Evolutionary conservation across 2,329 filamentous ascomycete species (phyloP).

Genomic region (Pseudogymnoascus pannorum): DNA sequence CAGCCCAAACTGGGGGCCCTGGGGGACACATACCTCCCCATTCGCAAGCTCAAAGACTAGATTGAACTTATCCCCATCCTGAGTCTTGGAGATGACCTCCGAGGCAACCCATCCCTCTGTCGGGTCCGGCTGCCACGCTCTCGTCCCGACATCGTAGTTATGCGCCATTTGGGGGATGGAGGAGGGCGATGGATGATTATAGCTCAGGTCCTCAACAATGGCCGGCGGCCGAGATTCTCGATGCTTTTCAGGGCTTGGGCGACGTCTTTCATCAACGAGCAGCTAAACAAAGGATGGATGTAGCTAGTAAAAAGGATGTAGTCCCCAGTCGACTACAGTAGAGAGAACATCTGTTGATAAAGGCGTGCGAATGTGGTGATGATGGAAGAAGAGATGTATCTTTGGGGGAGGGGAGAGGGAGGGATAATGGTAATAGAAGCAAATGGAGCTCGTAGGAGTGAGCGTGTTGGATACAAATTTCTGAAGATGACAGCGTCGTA

Average conservation of each 20-base stretch:
- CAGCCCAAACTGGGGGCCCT: too few species aligned
- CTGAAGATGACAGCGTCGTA: background rate
- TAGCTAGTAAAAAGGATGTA: conserved; percentile 1
- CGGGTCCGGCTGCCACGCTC: conserved; percentile 95
- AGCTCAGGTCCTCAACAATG: background rate
- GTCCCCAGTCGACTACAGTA: conserved; percentile 2
- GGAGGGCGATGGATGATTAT: conserved; percentile 12
- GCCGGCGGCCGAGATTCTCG: background rate
- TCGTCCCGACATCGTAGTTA: conserved; percentile 90
- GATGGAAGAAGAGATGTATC: background rate
- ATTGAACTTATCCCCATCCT: conserved; percentile 78
- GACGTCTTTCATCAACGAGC: background rate
- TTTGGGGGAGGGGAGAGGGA: too few species aligned
- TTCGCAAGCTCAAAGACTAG: conserved; percentile 85
- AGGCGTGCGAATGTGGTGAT: background rate
- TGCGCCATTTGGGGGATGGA: conserved; percentile 62
- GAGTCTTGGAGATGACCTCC: conserved; percentile 78
- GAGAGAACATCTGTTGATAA: conserved; percentile 7
- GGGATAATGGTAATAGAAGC: background rate
- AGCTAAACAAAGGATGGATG: background rate
- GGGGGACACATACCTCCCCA: conserved; percentile 63
- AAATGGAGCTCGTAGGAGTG: background rate
- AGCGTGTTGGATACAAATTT: background rate
- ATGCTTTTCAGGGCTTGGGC: conserved; percentile 1
- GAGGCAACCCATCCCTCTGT: conserved; percentile 97